Conservation (phyloP, 2,329 filamentous ascomycete species). For the Exutisphaerella laricina region DNA sequence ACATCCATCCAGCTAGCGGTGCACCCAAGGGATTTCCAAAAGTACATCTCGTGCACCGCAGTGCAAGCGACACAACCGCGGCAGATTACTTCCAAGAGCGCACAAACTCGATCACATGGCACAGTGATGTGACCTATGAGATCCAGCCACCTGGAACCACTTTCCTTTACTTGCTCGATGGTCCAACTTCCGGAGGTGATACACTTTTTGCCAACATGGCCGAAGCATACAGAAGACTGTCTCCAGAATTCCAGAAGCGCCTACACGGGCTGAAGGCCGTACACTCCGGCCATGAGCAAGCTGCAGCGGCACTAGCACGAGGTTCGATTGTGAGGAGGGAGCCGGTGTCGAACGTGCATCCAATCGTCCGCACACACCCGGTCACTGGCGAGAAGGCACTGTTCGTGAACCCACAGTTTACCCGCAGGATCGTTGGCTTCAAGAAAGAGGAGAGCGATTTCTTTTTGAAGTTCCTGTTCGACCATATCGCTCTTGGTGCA, state of each 20-base stretch:
- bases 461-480: constrained; percentile 69
- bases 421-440: constrained; percentile 70
- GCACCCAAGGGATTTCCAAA: constrained; percentile 68
- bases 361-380: constrained; percentile 74
- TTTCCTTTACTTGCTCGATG: constrained; percentile 82
- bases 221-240: constrained; percentile 75
- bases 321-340: constrained; percentile 70
- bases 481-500: constrained; percentile 65
- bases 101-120: constrained; percentile 75
- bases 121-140: constrained; percentile 75
- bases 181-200: constrained; percentile 69
- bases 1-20: constrained; percentile 75
- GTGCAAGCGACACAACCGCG: constrained; percentile 56
- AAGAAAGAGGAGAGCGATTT: constrained; percentile 83
- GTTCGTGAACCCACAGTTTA: constrained; percentile 80
- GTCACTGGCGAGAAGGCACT: constrained; percentile 76
- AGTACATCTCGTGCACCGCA: constrained; percentile 72
- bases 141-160: constrained; percentile 83
- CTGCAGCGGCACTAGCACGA: constrained; percentile 58
- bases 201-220: constrained; percentile 76
- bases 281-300: constrained; percentile 77
- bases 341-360: constrained; percentile 68
- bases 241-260: constrained; percentile 70
- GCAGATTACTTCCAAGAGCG: constrained; percentile 61
- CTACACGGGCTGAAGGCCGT: constrained; percentile 75